A percentile compares a stretch with the other conserved stretches of the same genome.
Evolutionary conservation across 495 filamentous ascomycete genomes (phyloP).

Genomic region (Hypoxylon lienhwacheense): DNA sequence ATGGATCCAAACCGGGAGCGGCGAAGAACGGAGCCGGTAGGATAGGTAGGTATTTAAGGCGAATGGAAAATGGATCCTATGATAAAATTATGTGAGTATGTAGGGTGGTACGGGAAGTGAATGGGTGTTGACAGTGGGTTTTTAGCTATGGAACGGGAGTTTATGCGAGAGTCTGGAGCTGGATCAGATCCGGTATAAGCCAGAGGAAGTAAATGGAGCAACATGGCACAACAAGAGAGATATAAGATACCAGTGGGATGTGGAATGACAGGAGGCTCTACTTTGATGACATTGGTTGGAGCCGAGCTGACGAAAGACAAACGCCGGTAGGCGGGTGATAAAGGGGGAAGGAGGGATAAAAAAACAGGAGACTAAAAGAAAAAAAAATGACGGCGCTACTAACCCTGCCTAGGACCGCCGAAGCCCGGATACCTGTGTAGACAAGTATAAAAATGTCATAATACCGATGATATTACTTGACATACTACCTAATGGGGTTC

Average conservation of each 20-base stretch:
- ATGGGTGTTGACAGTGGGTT: conserved; percentile 15
- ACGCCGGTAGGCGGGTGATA: conserved; percentile 23
- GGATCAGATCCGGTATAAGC: conserved; percentile 39
- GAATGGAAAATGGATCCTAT: conserved; percentile 24
- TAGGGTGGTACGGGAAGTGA: conserved; percentile 24
- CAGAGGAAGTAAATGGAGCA: conserved; percentile 36
- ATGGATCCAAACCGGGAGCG: conserved; percentile 35
- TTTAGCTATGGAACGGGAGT: conserved; percentile 25
- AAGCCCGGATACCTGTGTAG: conserved; percentile 25
- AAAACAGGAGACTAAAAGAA: conserved; percentile 9
- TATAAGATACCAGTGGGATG: conserved; percentile 28
- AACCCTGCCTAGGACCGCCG: conserved; percentile 21
- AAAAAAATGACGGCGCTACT: conserved; percentile 15
- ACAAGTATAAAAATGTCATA: conserved; percentile 22
- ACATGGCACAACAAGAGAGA: conserved; percentile 41
- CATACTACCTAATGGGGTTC: not conserved
- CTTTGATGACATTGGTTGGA: conserved; percentile 30
- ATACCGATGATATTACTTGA: not conserved
- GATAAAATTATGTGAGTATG: conserved; percentile 31
- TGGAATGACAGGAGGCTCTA: conserved; percentile 31
- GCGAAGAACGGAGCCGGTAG: conserved; percentile 27
- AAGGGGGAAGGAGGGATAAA: conserved; percentile 4
- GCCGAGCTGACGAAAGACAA: conserved; percentile 39
- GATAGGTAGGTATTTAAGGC: conserved; percentile 22
- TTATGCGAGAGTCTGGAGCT: conserved; percentile 27